phyloP scores from a whole-genome alignment of 352 stramenopile species.

The Peronosclerospora sorghi region DNA sequence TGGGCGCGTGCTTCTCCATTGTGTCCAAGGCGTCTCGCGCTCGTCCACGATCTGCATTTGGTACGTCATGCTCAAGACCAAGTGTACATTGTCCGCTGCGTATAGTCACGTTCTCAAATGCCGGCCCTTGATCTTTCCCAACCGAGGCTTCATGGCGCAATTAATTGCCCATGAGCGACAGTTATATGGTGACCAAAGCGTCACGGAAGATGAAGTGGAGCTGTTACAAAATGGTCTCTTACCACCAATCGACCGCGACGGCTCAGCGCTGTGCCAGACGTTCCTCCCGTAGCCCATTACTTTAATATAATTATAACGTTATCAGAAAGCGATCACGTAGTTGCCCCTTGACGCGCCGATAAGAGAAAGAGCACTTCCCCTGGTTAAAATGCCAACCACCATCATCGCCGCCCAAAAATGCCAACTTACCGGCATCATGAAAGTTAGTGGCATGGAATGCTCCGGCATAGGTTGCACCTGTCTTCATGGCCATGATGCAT shows the following conservation, averaged over 20 bases:
- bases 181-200: constrained; percentile 60
- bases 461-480: constrained; percentile 62
- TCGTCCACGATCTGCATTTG: constrained; percentile 70
- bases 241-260: constrained; percentile 40
- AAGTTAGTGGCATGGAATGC: constrained; percentile 28
- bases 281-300: constrained; percentile 20
- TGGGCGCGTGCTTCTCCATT: constrained; percentile 66
- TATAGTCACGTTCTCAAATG: constrained; percentile 75
- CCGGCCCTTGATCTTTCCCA: constrained; percentile 68
- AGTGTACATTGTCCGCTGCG: constrained; percentile 59
- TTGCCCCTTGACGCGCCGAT: too few species aligned
- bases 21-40: constrained; percentile 68
- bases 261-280: constrained; percentile 41
- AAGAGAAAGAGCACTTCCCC: too few species aligned
- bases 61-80: constrained; percentile 69
- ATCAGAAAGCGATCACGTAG: too few species aligned
- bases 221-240: constrained; percentile 56
- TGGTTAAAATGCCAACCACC: too few species aligned
- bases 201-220: constrained; percentile 52
- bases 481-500: constrained; percentile 61
- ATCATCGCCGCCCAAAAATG: too few species aligned
- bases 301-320: constrained; percentile 8
- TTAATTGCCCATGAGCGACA: constrained; percentile 53
- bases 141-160: constrained; percentile 69
- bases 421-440: too few species aligned